Base-by-base conservation (phyloP, 2,329 filamentous ascomycete species). In the Neurospora crassa region DNA sequence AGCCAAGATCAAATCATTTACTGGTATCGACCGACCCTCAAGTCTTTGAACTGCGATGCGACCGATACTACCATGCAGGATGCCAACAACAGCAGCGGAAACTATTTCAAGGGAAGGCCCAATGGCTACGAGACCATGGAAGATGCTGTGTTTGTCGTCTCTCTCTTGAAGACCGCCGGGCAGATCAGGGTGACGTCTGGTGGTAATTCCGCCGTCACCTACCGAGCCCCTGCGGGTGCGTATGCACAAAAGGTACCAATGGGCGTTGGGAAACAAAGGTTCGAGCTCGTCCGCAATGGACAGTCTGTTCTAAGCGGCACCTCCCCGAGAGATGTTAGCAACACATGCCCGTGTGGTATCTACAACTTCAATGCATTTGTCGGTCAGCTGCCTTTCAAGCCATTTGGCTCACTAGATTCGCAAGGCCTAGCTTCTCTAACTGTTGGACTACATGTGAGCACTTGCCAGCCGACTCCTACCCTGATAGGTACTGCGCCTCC, bases 321-420 rank as follows among this genome's bases (percentile, higher is more conserved):
- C 0, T 84, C 85, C 11, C 76, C 83, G n/a, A 85, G 84, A 78
- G 81, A 87, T 47, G 83, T 88, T 45, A 79, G 80, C 1, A 78
- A 84, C 59, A 78, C 78, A 18, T 88, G 86, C 75, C 77, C 82
- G 20, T 87, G 84, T 71, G 84, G 86, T 3, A 79, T 87, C 68
- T 87, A 87, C 80, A 88, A 88, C 78, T 88, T 84, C 79, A 88
- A 88, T 71, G 82, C 84, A 16, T 88, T 85, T 72, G 84, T 86
- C 0, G 86, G 86, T 16, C 84, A 81, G 1, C 78, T 87, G 3
- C 84, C 85, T 2, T 78, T 78, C 0, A 76, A 79, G 16, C 34
- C 73, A 18, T 74, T 77, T 11, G 82, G 84, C 70, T 75, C 77
- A 68, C 79, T 84, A 1, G 77, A 78, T 68, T 75, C 80, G 2